Base-by-base conservation (phyloP, 495 filamentous ascomycete genomes). In the Aspergillus hancockii region DNA sequence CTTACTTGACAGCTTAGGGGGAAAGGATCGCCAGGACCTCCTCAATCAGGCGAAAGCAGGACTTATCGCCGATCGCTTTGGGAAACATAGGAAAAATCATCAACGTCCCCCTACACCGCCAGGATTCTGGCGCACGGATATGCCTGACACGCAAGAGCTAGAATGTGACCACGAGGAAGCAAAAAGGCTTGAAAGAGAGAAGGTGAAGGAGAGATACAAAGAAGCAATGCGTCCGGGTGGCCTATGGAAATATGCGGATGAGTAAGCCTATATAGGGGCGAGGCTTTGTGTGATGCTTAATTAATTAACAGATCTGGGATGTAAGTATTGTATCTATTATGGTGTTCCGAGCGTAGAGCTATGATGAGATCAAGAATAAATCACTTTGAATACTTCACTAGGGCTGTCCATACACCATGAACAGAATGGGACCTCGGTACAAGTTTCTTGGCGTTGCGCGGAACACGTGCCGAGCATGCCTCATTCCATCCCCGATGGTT, bases 61-160 rank as follows among this genome's bases (percentile, higher is more conserved):
- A 63, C 71, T 81, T 22, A 74, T 96, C 52, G 86, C 92, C 7
- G 83, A 94, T 58, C 78, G 79, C 53, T 83, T 81, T 71, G 91
- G 93, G 8, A 89, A 76, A 68, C 94, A 97, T 74, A 78, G 88
- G 40, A 85, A 95, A 60, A 80, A 84, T 31, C 92, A 88, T 68
- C 83, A 84, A 57, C 82, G 92, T 28, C 72, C 80, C 23, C 75
- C 72, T 32, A 89, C 88, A 13, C 93, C 94, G 3, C 90, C 90
- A 16, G 92, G 92, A 1, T 97, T 89, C 66, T 98, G 94, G 94
- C 81, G 91, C 60, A 81, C 86, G 25, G 93, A 93, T 57, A 92
- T 97, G 73, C 93, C 93, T 12, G 82, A 70, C 43, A 97, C 93
- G 8, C 93, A 96, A 68, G 90, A 96, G 69, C 66, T 85, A 13